Evolutionary conservation across 306 rosid species (phyloP), one percentile per base, ranked within the genome.

Genomic region (Alnus glutinosa): DNA sequence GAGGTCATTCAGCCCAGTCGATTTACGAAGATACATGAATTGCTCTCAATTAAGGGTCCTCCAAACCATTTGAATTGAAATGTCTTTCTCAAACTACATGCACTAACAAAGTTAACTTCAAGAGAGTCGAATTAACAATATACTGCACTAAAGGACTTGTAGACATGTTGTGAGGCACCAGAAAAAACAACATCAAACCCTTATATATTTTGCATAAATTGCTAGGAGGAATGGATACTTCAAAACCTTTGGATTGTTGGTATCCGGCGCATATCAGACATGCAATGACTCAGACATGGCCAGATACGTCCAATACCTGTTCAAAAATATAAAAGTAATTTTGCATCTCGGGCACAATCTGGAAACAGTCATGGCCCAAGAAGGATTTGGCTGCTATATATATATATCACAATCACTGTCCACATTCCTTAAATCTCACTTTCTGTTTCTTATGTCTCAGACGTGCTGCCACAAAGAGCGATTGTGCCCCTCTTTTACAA

Each of bases 1-100:
- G 63, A 54, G 73, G 61, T 57, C 37, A 62, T 48, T 70, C 55
- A 50, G 61, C 64, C 57, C 23, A 68, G 44, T 30, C 54, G 37
- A 48, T 48, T 55, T 36, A 42, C 68, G 48, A 70, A 23, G 71
- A 74, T 67, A 57, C 39, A 69, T 30, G 14, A 52, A 52, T 2
- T 52, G 55, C 55, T 52, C 55, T 52, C 55, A 1, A 52, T 52
- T 10, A 51, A 13, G 16, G 55, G 55, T 51, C 16, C 16, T 4
- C 16, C 3, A 3, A 3, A 47, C 55, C 16, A 51, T 51, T 51
- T 51, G 55, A 51, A 51, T 51, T 8, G 39, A 51, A 51, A 10
- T 51, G 4, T 13, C 4, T 23, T 8, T 23, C 64, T n/a, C 30
- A 23, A 28, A n/a, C 64, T 36, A 19, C 64, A 6, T 9, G 11